A percentile compares a stretch with the other conserved stretches of the same genome.
Conservation (phyloP, 1,139 yeast genomes). For the Kluyveromyces sp. region DNA sequence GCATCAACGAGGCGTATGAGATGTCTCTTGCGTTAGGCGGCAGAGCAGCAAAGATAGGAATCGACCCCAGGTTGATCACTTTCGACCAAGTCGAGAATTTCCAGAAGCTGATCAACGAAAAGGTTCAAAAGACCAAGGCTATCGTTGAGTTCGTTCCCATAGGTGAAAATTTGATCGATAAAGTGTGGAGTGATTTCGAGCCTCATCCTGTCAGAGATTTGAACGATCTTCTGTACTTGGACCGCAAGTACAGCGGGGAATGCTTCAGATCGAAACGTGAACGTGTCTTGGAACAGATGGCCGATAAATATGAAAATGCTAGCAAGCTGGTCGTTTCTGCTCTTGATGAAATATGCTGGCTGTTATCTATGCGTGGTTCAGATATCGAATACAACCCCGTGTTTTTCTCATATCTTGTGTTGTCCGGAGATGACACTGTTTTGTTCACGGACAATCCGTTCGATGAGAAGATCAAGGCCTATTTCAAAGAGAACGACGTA, state of each 20-base stretch:
- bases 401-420: slow-evolving; percentile 70
- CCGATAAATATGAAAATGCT: slow-evolving; percentile 34
- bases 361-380: slow-evolving; percentile 77
- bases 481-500: slow-evolving; percentile 35
- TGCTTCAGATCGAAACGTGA: slow-evolving; percentile 36
- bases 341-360: slow-evolving; percentile 90
- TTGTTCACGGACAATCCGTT: slow-evolving; percentile 52
- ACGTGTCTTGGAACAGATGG: slow-evolving; percentile 27
- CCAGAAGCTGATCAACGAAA: slow-evolving; percentile 31
- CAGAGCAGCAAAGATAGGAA: slow-evolving; percentile 35
- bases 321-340: slow-evolving; percentile 53
- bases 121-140: slow-evolving; percentile 30
- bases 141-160: slow-evolving; percentile 58
- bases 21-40: slow-evolving; percentile 38
- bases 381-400: slow-evolving; percentile 90
- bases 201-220: slow-evolving; percentile 42
- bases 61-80: slow-evolving; percentile 66
- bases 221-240: slow-evolving; percentile 42
- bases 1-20: slow-evolving; percentile 56
- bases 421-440: slow-evolving; percentile 44
- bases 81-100: slow-evolving; percentile 38
- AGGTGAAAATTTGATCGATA: slow-evolving; percentile 63
- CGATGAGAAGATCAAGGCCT: slow-evolving; percentile 28
- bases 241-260: slow-evolving; percentile 44
- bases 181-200: slow-evolving; percentile 59